phyloP scores from a whole-genome alignment of 78 protist species.

The Dictyostelium brefeldianum region DNA sequence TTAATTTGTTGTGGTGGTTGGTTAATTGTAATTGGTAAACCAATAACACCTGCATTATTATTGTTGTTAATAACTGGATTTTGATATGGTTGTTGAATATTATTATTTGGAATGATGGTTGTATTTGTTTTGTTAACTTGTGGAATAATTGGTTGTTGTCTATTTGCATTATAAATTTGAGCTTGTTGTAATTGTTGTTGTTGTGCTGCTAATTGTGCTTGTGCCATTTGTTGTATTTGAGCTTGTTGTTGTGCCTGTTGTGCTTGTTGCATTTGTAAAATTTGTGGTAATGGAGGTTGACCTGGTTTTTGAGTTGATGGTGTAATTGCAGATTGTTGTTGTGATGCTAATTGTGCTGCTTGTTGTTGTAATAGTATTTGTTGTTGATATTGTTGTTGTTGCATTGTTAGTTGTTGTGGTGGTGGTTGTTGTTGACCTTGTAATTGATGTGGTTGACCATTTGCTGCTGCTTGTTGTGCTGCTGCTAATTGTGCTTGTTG shows the following conservation, averaged over 20 bases:
- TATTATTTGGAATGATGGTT: background rate
- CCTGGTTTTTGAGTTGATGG: background rate
- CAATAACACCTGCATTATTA: background rate
- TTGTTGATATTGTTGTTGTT: background rate
- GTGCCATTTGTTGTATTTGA: background rate
- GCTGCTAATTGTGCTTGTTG: background rate
- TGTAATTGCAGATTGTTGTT: background rate
- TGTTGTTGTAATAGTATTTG: background rate
- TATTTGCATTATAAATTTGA: background rate
- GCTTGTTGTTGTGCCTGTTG: slow-evolving; percentile 14
- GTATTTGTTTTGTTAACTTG: background rate
- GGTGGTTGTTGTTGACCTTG: background rate
- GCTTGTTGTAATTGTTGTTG: background rate
- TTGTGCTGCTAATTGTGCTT: background rate
- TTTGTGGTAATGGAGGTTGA: background rate
- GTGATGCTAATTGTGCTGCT: background rate
- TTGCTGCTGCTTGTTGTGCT: background rate
- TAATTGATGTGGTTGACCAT: background rate
- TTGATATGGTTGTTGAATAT: slow-evolving; percentile 22
- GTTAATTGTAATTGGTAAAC: background rate
- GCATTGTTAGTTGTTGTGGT: background rate
- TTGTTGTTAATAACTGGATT: slow-evolving; percentile 4
- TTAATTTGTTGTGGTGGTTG: slow-evolving; percentile 9
- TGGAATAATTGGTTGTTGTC: slow-evolving; percentile 16
- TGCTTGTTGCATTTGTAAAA: background rate